Conservation (phyloP, 441 rosid species). For the Capsella rubella region DNA sequence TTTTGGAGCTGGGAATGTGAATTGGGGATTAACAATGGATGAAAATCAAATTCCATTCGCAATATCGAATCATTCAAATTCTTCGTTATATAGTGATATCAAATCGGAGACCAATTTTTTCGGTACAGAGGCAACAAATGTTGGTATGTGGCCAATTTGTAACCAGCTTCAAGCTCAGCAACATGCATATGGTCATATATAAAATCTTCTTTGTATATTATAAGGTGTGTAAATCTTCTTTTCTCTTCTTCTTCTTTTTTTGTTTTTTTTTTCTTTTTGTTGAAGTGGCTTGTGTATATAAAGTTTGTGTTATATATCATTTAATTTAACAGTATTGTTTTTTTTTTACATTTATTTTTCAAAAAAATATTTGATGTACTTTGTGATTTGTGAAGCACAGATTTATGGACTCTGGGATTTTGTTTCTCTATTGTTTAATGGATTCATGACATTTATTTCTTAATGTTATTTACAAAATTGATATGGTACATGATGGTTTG, state of each 20-base stretch:
- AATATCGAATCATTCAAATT: constrained; percentile 38
- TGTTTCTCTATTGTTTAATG: constrained; percentile 28
- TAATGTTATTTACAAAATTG: background rate
- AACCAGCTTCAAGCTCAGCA: constrained; percentile 48
- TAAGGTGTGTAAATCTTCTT: constrained; percentile 41
- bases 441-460: constrained; percentile 27
- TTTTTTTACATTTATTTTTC: background rate
- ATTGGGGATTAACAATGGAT: constrained; percentile 44
- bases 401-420: constrained; percentile 38
- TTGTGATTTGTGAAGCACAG: constrained; percentile 40
- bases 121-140: constrained; percentile 45
- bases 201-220: constrained; percentile 35
- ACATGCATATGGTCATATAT: constrained; percentile 47
- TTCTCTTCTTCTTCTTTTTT: background rate
- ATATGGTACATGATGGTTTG: background rate
- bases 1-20: constrained; percentile 38
- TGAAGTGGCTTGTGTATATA: constrained; percentile 29
- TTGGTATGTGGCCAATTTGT: constrained; percentile 45
- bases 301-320: constrained; percentile 42
- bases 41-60: constrained; percentile 27
- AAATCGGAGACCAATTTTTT: constrained; percentile 44
- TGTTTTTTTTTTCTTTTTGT: background rate
- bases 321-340: constrained; percentile 35
- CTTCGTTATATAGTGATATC: constrained; percentile 42
- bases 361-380: constrained; percentile 12